A percentile compares a stretch with the other conserved stretches of the same genome.
Conservation (phyloP, 1,284 basidiomycete genomes). For the Moesziomyces antarcticus region DNA sequence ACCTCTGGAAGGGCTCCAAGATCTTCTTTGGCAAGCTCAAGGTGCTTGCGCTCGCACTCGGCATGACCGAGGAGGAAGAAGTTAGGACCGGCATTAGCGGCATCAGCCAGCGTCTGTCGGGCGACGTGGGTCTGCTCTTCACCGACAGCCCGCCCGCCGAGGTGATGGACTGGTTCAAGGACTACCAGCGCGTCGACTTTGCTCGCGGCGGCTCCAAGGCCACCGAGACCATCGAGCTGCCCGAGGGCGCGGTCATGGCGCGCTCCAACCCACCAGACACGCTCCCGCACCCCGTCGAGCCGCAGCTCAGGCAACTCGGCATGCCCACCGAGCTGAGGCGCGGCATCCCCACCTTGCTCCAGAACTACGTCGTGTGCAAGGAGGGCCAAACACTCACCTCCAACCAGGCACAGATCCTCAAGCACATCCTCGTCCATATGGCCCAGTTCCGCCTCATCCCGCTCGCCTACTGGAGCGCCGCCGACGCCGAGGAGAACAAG, state of each 20-base stretch:
- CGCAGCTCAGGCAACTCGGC: conserved; percentile 90
- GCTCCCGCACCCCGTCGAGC: conserved; percentile 96
- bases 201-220: conserved; percentile 88
- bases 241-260: conserved; percentile 70
- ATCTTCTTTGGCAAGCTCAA: conserved; percentile 93
- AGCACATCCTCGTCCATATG: conserved; percentile 64
- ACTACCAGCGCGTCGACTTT: conserved; percentile 89
- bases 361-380: conserved; percentile 82
- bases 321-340: conserved; percentile 84
- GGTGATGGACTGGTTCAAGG: conserved; percentile 92
- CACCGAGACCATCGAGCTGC: conserved; percentile 79
- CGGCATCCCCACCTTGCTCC: conserved; percentile 85
- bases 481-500: conserved; percentile 48
- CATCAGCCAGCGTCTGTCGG: conserved; percentile 88
- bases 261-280: conserved; percentile 71
- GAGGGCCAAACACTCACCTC: conserved; percentile 81
- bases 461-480: conserved; percentile 64
- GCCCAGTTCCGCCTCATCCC: conserved; percentile 64
- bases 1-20: conserved; percentile 82
- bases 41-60: conserved; percentile 96
- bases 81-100: conserved; percentile 82
- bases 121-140: conserved; percentile 91
- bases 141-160: conserved; percentile 88
- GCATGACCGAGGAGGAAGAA: conserved; percentile 86
- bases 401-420: conserved; percentile 71